These are phyloP conservation scores for Trametes cingulata DNA, from an alignment of 768 basidiomycete genomes.

Conservation along the genomic window DNA sequence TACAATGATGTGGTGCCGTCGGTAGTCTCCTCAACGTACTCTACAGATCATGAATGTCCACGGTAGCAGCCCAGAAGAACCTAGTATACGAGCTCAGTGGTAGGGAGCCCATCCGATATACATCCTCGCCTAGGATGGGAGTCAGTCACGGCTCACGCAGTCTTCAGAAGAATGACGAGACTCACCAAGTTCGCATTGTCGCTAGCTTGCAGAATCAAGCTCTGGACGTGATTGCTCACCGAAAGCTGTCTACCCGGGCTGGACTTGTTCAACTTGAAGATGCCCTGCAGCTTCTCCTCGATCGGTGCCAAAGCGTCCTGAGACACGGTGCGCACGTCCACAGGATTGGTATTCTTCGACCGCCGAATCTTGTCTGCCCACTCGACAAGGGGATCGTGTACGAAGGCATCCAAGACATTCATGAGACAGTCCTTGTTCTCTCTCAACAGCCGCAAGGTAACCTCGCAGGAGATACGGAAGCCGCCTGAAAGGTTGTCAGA, in stretches of 20 bases:
- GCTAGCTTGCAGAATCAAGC: conserved; percentile 88
- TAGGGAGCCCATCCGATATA: conserved; percentile 90
- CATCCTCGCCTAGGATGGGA: conserved; percentile 70
- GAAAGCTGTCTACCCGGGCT: conserved; percentile 53
- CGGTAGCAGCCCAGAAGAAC: background rate
- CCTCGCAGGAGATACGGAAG: conserved; percentile 88
- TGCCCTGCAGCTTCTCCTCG: conserved; percentile 77
- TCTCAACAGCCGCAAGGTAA: conserved; percentile 83
- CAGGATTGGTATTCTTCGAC: conserved; percentile 33
- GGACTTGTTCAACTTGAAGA: conserved; percentile 54
- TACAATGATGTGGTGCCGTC: background rate
- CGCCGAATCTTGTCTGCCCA: conserved; percentile 83
- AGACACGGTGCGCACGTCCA: conserved; percentile 62
- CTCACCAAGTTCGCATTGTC: conserved; percentile 68
- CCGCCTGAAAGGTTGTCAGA: conserved; percentile 53
- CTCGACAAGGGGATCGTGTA: conserved; percentile 95
- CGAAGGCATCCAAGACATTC: conserved; percentile 95
- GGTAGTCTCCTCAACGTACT: too few species aligned
- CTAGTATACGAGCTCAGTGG: conserved; percentile 45
- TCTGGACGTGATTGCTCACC: conserved; percentile 87
- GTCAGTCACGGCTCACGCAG: conserved; percentile 19
- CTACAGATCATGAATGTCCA: background rate
- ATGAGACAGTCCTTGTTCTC: conserved; percentile 91
- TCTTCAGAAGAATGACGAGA: background rate
- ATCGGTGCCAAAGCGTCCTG: conserved; percentile 79